These are phyloP conservation scores for Fistulifera pelliculosa DNA, from an alignment of 108 stramenopile species.

Conservation along the genomic window DNA sequence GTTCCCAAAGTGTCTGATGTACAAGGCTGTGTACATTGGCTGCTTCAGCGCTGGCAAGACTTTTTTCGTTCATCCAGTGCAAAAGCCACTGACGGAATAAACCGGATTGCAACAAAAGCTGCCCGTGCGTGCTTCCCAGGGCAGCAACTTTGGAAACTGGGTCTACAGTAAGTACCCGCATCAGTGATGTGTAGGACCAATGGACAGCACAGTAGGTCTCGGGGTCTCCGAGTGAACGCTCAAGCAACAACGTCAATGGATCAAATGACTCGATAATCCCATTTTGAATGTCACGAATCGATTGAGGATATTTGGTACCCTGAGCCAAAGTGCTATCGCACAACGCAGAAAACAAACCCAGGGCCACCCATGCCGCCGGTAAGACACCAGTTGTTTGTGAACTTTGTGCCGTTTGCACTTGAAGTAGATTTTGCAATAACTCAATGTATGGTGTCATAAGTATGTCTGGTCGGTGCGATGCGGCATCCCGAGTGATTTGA, in stretches of 20 bases:
- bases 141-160: neutral
- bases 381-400: neutral
- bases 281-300: neutral
- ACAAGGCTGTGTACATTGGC: neutral
- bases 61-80: conserved; percentile 4
- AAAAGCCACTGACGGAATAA: conserved; percentile 14
- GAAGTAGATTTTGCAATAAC: conserved; percentile 10
- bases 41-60: neutral
- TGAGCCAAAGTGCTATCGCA: neutral
- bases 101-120: conserved; percentile 16
- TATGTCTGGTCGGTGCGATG: neutral
- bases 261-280: conserved; percentile 8
- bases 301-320: too few relatives aligned
- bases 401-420: conserved; percentile 7
- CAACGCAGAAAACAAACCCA: conserved; percentile 12
- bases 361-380: conserved; percentile 12
- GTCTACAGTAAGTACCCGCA: too few relatives aligned
- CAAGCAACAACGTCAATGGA: conserved; percentile 4
- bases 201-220: too few relatives aligned
- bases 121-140: conserved; percentile 9
- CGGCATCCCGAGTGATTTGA: conserved; percentile 11
- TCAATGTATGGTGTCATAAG: conserved; percentile 1
- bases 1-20: conserved; percentile 2
- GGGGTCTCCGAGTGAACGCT: neutral
- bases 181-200: too few relatives aligned